Conservation (phyloP, 129 eudicot species). For the Rutidosis leptorrhynchoides region DNA sequence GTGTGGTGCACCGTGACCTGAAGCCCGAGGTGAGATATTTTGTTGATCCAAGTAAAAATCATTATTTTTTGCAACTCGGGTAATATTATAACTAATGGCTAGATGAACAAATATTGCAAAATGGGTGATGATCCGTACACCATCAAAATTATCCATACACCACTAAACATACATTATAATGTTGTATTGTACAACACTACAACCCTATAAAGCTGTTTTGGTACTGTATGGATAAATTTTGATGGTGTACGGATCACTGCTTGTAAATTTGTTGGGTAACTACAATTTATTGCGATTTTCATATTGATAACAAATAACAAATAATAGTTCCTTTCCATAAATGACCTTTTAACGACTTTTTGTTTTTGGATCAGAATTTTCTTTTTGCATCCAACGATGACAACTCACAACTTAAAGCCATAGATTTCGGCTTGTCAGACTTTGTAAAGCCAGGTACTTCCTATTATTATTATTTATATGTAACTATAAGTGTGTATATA, state of each 20-base stretch:
- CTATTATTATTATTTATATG: background rate
- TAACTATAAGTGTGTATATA: constrained; percentile 12
- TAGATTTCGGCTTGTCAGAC: constrained; percentile 94
- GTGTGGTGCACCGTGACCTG: constrained; percentile 96
- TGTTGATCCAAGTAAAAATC: background rate
- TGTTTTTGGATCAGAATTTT: constrained; percentile 65
- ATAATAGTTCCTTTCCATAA: background rate
- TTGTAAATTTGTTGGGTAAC: constrained; percentile 7
- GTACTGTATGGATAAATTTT: too few relatives aligned
- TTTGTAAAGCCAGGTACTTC: constrained; percentile 80
- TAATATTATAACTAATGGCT: background rate
- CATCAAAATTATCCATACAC: too few relatives aligned
- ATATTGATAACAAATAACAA: background rate
- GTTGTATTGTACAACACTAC: too few relatives aligned
- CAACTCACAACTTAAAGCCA: constrained; percentile 72
- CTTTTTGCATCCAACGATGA: constrained; percentile 76
- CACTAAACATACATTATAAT: too few relatives aligned
- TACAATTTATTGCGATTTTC: background rate
- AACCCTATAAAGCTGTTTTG: too few relatives aligned
- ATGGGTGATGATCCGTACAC: too few relatives aligned
- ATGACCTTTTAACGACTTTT: constrained; percentile 9
- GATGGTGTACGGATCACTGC: too few relatives aligned
- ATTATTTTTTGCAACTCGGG: background rate
- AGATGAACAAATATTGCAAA: background rate
- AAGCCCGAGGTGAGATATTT: constrained; percentile 79